Base-by-base conservation (phyloP, 2,329 filamentous ascomycete genomes). In the Penicillium rolfsii region DNA sequence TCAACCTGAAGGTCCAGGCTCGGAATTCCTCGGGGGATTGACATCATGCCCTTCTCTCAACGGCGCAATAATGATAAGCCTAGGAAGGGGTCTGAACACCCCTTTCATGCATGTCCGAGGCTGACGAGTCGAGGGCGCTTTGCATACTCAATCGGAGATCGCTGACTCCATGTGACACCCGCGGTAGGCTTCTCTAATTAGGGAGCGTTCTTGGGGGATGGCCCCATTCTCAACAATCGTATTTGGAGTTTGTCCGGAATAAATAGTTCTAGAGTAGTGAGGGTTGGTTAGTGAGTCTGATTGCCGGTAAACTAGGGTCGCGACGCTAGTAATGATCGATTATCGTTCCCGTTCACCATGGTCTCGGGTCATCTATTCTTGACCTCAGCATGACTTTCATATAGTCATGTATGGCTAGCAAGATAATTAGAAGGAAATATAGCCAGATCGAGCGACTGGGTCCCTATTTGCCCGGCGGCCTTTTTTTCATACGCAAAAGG, bases 141-240 rank as follows among this genome's bases (percentile, higher is more conserved):
- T 8, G 46, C 55, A 57, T 55, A 48, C 43, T 45, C 35, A 60
- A 63, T 61, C 57, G 57, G 50, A 62, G 62, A 64, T 64, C 50
- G 33, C 14, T 30, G 30, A 28, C 62, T 49, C 57, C 63, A 64
- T 63, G 63, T 64, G 63, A 59, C 35, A 52, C 33, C 49, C 49
- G 19, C 50, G 50, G 33, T n/a, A 36, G 50, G 40, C 40, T 24
- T 19, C 24, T 28, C 24, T 28, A 24, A 6, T 26, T 16, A 11
- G 43, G n/a, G 43, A 9, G 12, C 46, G 46, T 5, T 50, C 22
- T 50, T 19, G 11, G 26, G 46, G 30, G 28, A 9, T 26, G 14
- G 49, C 19, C 48, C 48, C 28, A 24, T 52, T 52, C 11, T 36
- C 6, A 22, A 14, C 46, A 50, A 9, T 26, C 9, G 16, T 19